Evolutionary conservation across 176 grass and related monocot species (phyloP), one percentile per base, ranked within the genome.

Genomic region (Canna indica): DNA sequence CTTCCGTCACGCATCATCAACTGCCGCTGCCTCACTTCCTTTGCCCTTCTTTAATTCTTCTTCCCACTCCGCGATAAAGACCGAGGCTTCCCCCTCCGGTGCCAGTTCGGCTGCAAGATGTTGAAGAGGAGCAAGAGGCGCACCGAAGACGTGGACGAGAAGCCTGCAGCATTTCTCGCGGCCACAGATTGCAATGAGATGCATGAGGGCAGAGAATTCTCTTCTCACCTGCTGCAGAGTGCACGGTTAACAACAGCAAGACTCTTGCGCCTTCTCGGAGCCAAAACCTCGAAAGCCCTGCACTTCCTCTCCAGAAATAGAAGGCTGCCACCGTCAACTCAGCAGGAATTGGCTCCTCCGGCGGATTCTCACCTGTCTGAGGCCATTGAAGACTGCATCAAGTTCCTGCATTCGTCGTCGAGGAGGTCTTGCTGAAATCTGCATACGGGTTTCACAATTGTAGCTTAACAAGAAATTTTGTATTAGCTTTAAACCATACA

Each of bases 381-480:
- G 63, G 63, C 63, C 17, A 11, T 66, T 16, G 63, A 66, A 39
- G 63, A 66, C 16, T 66, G 63, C 63, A 66, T 66, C 63, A 66
- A 66, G 22, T 66, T 66, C 63, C 63, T 66, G 2, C 63, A 71
- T 29, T 71, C 69, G 45, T 70, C 68, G 46, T 71, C 69, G 15
- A 52, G 69, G 47, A 52, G 17, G 14, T 50, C 68, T 0, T 65
- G 63, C 27, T 34, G 18, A 11, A 44, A 44, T 44, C 2, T 44
- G 41, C 41, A 4, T 10, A 44, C 7, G 36, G 3, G 7, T 44
- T 44, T 5, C 1, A 44, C 9, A 10, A 7, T 44, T 11, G 1
- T 44, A 10, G 2, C 13, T 52, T 52, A 52, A 3, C 4, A 18
- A 54, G 50, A 54, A 16, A n/a, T n/a, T 54, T 20, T n/a, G n/a